Percentiles rank a stretch among this genome's conserved stretches.
Evolutionary conservation across 129 eudicot genomes (phyloP).

Genomic region (Solidago caesia): DNA sequence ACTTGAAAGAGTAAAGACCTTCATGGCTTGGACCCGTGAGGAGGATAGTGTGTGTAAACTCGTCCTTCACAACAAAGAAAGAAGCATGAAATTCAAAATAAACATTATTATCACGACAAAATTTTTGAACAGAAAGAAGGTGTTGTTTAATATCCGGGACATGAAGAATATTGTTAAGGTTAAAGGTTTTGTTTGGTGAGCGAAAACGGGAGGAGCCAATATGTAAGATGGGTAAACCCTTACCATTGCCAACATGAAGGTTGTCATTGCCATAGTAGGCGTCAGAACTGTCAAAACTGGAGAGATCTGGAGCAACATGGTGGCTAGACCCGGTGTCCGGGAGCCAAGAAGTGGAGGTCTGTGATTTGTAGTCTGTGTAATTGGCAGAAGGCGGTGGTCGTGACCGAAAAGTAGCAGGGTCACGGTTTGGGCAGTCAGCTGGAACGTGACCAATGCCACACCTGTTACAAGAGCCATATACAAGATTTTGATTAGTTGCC

Average conservation of each 20-base stretch:
- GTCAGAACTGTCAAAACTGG: neutral
- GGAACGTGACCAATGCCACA: neutral
- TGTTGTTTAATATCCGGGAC: slow-evolving; percentile 5
- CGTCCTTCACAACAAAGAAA: too few relatives aligned
- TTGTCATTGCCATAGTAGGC: neutral
- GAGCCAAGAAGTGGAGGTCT: neutral
- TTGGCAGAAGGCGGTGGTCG: neutral
- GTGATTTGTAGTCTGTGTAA: neutral
- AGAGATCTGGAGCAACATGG: neutral
- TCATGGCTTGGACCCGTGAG: neutral
- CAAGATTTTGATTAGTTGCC: too few relatives aligned
- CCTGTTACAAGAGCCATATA: too few relatives aligned
- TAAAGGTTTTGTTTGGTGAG: slow-evolving; percentile 9
- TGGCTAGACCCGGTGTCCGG: neutral
- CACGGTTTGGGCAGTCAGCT: neutral
- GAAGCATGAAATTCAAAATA: too few relatives aligned
- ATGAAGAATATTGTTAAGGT: neutral
- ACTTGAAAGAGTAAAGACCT: neutral
- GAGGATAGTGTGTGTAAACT: too few relatives aligned
- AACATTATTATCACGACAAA: too few relatives aligned
- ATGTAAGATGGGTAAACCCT: too few relatives aligned
- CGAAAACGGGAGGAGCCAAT: neutral
- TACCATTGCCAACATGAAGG: too few relatives aligned
- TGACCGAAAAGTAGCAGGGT: neutral
- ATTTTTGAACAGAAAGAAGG: slow-evolving; percentile 1